Evolutionary conservation across 257 asterid genomes (phyloP), one percentile per base, ranked within the genome.

Genomic region (Przewalskia tangutica): DNA sequence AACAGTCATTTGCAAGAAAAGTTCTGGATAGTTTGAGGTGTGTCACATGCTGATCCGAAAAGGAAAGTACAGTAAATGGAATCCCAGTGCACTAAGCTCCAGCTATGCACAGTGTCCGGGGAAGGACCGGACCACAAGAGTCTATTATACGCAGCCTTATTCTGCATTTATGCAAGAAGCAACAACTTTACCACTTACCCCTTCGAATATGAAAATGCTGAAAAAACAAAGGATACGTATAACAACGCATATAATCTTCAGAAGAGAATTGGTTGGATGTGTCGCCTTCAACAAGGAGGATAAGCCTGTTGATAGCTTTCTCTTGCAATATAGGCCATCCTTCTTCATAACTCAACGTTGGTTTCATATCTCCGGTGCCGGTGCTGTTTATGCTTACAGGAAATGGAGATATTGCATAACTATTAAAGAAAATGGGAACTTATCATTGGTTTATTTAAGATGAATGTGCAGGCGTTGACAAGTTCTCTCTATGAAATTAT

Each of bases 241-340:
- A 85, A 7, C 67, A 8, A 8, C 77, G 84, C 89, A 88, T 86
- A 73, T 85, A 88, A 0, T 85, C 86, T 6, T 81, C 55, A 58
- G 88, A 81, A 67, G 83, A 79, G 84, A 86, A 64, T 44, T 6
- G 11, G 8, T 79, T 68, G 11, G 50, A 82, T 36, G 9, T 55
- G 44, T 32, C 53, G n/a, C 50, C 73, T 79, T 85, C 87, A 4
- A 86, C 56, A 20, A 0, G 20, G 86, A 84, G 53, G 66, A 81
- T 67, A 70, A 84, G 42, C 81, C 81, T 89, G 77, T 88, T 64
- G 55, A 89, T 63, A 55, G 78, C 85, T 81, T 73, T 84, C 53
- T 82, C 83, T 65, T 89, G 89, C 78, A 89, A 82, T 65, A 84
- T 40, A n/a, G 84, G 83, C 88, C 89, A 88, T 59, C 86, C 90